Evolutionary conservation across 345 rosid species (phyloP).

Genomic region (Streptanthus diversifolius): DNA sequence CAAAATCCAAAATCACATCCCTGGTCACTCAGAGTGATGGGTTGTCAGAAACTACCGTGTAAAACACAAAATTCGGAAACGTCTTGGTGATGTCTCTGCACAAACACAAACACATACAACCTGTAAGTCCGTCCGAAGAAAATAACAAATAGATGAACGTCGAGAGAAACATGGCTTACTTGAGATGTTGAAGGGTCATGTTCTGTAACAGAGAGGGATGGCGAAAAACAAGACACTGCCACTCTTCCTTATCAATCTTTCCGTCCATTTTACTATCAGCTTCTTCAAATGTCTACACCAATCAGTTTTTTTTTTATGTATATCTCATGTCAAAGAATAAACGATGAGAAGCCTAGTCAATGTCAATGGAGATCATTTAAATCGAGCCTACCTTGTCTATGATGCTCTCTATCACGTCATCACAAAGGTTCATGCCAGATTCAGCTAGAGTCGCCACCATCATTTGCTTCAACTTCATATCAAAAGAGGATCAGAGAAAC

Average conservation of each 20-base stretch:
- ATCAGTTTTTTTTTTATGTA: neutral
- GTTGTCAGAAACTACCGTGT: conserved; percentile 46
- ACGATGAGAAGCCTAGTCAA: neutral
- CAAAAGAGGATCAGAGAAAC: neutral
- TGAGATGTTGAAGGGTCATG: conserved; percentile 70
- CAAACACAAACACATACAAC: neutral
- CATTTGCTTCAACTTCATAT: conserved; percentile 50
- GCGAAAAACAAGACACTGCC: conserved; percentile 63
- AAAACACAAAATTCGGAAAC: conserved; percentile 78
- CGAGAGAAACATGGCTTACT: conserved; percentile 41
- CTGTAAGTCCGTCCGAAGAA: neutral
- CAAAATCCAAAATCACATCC: conserved; percentile 9
- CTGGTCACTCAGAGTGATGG: neutral
- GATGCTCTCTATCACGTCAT: conserved; percentile 69
- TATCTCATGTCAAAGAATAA: neutral
- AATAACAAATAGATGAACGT: neutral
- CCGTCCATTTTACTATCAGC: conserved; percentile 72
- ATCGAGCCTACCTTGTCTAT: conserved; percentile 59
- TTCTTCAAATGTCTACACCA: conserved; percentile 66
- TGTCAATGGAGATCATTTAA: neutral
- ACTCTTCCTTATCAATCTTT: conserved; percentile 75
- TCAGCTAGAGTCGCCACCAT: conserved; percentile 74
- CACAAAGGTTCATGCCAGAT: conserved; percentile 76
- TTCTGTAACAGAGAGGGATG: conserved; percentile 70
- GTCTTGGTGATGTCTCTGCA: conserved; percentile 77